These are phyloP conservation scores for Paecilomyces formosus DNA, from an alignment of 2,329 filamentous ascomycete genomes.

Conservation along the genomic window DNA sequence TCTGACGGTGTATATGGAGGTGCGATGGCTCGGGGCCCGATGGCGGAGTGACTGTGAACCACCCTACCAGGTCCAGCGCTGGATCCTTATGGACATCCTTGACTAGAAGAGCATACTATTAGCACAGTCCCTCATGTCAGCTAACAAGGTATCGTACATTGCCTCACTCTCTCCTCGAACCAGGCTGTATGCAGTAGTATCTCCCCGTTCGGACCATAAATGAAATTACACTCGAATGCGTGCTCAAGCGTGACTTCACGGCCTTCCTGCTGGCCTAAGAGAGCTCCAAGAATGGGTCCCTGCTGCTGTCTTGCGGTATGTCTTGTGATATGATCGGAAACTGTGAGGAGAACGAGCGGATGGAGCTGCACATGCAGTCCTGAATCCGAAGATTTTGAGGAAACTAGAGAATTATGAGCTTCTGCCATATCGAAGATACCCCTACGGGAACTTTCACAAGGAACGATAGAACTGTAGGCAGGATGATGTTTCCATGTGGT, in stretches of 20 bases:
- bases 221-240: conserved; percentile 73
- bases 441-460: background rate
- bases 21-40: conserved; percentile 61
- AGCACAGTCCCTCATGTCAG: background rate
- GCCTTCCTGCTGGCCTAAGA: conserved; percentile 89
- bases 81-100: conserved; percentile 81
- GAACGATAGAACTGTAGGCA: background rate
- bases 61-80: conserved; percentile 78
- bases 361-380: conserved; percentile 77
- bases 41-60: conserved; percentile 73
- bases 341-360: conserved; percentile 88
- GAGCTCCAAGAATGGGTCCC: conserved; percentile 73
- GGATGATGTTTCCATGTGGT: background rate
- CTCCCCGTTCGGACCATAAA: conserved; percentile 45
- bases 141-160: conserved; percentile 55
- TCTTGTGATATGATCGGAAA: conserved; percentile 93
- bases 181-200: conserved; percentile 60
- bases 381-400: conserved; percentile 62
- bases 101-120: conserved; percentile 47
- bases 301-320: conserved; percentile 70
- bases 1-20: conserved; percentile 69
- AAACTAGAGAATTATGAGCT: conserved; percentile 52
- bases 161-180: conserved; percentile 72
- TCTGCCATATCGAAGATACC: conserved; percentile 40
- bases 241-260: conserved; percentile 87